These are phyloP conservation scores for Thalia dealbata DNA, from an alignment of 176 grass and related monocot genomes.

Conservation along the genomic window DNA sequence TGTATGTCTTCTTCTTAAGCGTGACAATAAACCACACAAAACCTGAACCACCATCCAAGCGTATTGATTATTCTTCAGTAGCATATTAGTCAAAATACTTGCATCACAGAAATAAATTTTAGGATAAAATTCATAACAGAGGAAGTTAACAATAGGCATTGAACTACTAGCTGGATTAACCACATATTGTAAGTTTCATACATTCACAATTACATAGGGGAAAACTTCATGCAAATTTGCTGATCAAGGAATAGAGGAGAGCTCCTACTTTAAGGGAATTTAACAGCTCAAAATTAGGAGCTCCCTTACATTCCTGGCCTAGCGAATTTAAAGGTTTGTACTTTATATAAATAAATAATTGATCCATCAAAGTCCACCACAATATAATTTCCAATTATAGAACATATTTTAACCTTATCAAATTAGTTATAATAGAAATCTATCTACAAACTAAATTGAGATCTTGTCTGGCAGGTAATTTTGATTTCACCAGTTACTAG, in stretches of 20 bases:
- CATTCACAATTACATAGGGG: not conserved
- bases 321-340: not conserved
- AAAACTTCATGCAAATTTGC: not conserved
- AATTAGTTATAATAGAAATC: not conserved
- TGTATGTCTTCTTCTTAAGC: constrained; percentile 97
- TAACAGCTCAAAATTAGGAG: not conserved
- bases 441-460: not conserved
- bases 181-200: not conserved
- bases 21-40: constrained; percentile 99
- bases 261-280: not conserved
- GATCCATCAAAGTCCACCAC: not conserved
- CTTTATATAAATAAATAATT: not conserved
- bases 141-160: not conserved
- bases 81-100: not conserved
- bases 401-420: not conserved
- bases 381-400: not conserved
- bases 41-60: constrained; percentile 35
- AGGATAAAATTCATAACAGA: not conserved
- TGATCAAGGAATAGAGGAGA: not conserved
- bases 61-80: constrained; percentile 14
- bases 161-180: not conserved
- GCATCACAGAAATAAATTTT: not conserved
- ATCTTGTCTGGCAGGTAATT: too few relatives aligned
- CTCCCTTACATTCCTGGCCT: too few relatives aligned
- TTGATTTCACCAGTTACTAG: too few relatives aligned